These are phyloP conservation scores for Fusarium pilosicola DNA, from an alignment of 2,329 filamentous ascomycete species.

Conservation along the genomic window DNA sequence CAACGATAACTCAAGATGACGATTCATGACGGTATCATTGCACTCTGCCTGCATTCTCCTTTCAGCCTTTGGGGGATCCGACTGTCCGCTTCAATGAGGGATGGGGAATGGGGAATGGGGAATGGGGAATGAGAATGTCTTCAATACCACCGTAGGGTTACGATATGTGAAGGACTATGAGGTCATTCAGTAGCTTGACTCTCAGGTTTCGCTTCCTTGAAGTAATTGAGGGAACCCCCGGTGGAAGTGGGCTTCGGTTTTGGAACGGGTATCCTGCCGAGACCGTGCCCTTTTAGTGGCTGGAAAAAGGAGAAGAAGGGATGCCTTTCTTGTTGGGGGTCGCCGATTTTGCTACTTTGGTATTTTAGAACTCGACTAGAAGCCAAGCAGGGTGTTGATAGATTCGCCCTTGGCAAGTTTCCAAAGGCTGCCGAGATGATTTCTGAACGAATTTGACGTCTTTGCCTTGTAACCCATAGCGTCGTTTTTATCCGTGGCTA, in stretches of 20 bases:
- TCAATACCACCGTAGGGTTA: not conserved
- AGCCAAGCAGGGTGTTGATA: not conserved
- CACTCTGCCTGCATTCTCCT: not conserved
- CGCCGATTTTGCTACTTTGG: not conserved
- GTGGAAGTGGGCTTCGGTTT: not conserved
- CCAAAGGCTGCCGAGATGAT: not conserved
- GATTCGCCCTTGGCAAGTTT: not conserved
- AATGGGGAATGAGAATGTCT: not conserved
- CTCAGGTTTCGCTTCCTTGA: not conserved
- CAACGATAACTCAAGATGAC: slow-evolving; percentile 11
- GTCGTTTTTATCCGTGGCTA: not conserved
- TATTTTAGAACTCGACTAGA: not conserved
- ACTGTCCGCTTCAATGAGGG: not conserved
- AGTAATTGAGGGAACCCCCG: not conserved
- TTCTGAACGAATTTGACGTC: not conserved
- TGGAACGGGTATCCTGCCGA: slow-evolving; percentile 12
- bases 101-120: not conserved
- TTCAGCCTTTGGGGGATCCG: not conserved
- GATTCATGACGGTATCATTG: slow-evolving; percentile 15
- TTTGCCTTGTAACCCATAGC: not conserved
- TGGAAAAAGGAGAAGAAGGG: not conserved
- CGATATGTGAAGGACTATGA: not conserved
- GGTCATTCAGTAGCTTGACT: not conserved
- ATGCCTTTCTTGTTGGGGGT: not conserved
- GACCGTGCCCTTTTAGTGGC: not conserved